Conservation (phyloP, 2,329 filamentous ascomycete species). For the Exophiala mesophila region DNA sequence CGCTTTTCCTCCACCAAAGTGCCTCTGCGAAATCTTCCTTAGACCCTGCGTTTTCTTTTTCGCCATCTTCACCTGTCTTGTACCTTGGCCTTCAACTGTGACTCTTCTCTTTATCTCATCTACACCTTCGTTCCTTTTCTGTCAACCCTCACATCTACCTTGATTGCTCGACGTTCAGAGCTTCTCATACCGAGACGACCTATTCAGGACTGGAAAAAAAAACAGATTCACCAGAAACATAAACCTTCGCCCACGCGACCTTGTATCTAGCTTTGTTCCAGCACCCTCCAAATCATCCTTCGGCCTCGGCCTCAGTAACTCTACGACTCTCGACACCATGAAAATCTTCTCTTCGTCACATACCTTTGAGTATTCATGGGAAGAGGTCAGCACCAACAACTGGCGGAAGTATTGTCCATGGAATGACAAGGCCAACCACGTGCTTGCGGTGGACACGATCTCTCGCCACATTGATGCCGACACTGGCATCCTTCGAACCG, state of each 20-base stretch:
- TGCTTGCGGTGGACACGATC: constrained; percentile 90
- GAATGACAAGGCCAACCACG: constrained; percentile 98
- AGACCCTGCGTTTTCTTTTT: not conserved
- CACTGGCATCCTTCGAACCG: constrained; percentile 67
- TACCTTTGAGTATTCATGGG: constrained; percentile 97
- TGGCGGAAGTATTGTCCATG: constrained; percentile 98
- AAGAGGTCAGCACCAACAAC: constrained; percentile 94
- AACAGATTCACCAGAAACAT: no score
- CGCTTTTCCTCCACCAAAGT: not conserved
- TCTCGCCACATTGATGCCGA: constrained; percentile 61
- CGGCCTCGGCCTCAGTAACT: no score
- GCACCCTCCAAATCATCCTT: no score
- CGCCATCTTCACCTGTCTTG: no score
- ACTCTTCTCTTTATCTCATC: no score
- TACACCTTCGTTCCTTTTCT: no score
- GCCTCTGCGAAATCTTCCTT: not conserved
- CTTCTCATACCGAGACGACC: no score
- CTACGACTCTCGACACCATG: constrained; percentile 64
- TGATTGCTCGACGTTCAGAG: no score
- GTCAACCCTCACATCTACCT: no score
- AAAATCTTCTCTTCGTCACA: constrained; percentile 90
- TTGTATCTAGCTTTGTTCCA: constrained; percentile 27
- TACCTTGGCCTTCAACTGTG: no score
- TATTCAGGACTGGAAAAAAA: no score
- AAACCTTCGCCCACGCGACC: constrained; percentile 1